These are phyloP conservation scores for Cupressus sempervirens DNA, from an alignment of 75 land plant species.

Conservation along the genomic window DNA sequence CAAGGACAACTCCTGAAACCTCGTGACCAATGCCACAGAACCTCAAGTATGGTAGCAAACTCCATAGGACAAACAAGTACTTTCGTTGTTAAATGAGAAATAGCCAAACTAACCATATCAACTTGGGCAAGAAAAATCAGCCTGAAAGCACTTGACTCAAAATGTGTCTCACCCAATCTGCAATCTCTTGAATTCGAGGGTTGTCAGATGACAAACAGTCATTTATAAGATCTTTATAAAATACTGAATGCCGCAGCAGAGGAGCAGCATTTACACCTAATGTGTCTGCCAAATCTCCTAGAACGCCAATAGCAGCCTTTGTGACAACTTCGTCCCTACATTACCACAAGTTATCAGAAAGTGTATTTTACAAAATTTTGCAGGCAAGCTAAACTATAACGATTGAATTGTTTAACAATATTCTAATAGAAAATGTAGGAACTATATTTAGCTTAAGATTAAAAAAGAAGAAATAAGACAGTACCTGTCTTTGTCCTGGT, in stretches of 20 bases:
- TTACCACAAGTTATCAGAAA: conserved; percentile 1
- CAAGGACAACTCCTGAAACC: conserved; percentile 7
- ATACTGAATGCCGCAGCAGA: conserved; percentile 64
- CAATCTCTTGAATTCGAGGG: conserved; percentile 82
- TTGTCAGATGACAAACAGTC: conserved; percentile 87
- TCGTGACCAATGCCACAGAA: neutral
- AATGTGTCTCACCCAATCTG: conserved; percentile 84
- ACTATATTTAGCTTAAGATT: no score
- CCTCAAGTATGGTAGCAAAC: neutral
- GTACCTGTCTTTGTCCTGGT: conserved; percentile 82
- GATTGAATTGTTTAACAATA: neutral
- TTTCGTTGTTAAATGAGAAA: neutral
- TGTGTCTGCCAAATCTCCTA: conserved; percentile 93
- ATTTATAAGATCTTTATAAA: conserved; percentile 80
- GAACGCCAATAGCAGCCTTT: conserved; percentile 87
- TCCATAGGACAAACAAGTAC: neutral
- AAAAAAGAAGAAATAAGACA: neutral
- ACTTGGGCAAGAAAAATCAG: conserved; percentile 30
- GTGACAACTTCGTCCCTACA: conserved; percentile 50
- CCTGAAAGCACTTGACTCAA: conserved; percentile 60
- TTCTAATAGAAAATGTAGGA: neutral
- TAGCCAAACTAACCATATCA: neutral
- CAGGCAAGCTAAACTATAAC: neutral
- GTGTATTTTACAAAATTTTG: neutral
- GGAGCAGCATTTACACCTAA: conserved; percentile 67